Conservation (phyloP, 2,329 filamentous ascomycete species). For the Onygenales sp. region DNA sequence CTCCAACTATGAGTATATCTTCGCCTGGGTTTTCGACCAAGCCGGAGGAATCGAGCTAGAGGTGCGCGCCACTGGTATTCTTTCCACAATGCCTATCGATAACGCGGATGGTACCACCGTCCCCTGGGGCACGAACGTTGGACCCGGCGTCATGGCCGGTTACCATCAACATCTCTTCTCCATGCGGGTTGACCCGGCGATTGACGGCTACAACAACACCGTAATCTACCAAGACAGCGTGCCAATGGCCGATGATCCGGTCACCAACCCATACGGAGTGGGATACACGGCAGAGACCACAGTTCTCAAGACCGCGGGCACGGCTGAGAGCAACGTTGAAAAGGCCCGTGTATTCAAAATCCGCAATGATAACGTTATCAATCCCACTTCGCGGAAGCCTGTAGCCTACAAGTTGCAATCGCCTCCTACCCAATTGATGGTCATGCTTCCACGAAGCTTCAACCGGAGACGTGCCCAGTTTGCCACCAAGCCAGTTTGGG, state of each 20-base stretch:
- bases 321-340: conserved; percentile 39
- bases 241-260: conserved; percentile 47
- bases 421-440: conserved; percentile 49
- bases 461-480: conserved; percentile 45
- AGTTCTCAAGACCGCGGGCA: conserved; percentile 36
- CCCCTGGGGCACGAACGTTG: conserved; percentile 59
- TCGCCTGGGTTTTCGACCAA: conserved; percentile 63
- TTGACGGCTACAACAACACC: conserved; percentile 48
- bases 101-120: conserved; percentile 49
- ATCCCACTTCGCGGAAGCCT: conserved; percentile 45
- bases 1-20: conserved; percentile 64
- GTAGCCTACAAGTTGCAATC: conserved; percentile 49
- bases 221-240: conserved; percentile 51
- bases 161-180: conserved; percentile 74
- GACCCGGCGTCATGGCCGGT: conserved; percentile 57
- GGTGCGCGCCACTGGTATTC: conserved; percentile 58
- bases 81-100: conserved; percentile 59
- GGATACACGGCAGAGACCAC: conserved; percentile 43
- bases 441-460: conserved; percentile 40
- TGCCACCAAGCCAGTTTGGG: conserved; percentile 46
- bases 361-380: conserved; percentile 42
- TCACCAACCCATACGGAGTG: conserved; percentile 42
- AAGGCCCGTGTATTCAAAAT: conserved; percentile 50
- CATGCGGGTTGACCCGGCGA: conserved; percentile 52
- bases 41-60: conserved; percentile 59